Evolutionary conservation across 768 basidiomycete genomes (phyloP).

Genomic region (Suillus clintonianus): DNA sequence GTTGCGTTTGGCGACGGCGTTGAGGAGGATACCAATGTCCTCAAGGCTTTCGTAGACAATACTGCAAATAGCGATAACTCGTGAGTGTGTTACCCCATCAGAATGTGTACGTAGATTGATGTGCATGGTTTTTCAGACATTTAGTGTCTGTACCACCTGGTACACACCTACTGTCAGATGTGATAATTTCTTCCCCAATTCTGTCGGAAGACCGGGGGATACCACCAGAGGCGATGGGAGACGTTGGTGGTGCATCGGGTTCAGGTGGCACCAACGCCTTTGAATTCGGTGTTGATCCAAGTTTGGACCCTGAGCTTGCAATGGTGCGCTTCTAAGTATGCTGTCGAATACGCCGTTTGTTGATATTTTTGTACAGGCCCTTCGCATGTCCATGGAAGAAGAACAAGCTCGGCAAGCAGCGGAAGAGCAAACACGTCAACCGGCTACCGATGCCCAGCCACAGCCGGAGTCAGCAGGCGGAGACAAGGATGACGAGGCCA

Average conservation of each 20-base stretch:
- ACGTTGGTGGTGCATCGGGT: slow-evolving; percentile 47
- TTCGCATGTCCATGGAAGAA: slow-evolving; percentile 97
- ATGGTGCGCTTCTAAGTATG: slow-evolving; percentile 61
- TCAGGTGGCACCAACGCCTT: slow-evolving; percentile 58
- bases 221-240: slow-evolving; percentile 59
- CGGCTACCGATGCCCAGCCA: slow-evolving; percentile 23
- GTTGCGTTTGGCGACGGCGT: slow-evolving; percentile 90
- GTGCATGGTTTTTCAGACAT: slow-evolving; percentile 53
- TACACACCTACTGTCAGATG: slow-evolving; percentile 79
- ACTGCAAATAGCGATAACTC: slow-evolving; percentile 84
- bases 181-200: slow-evolving; percentile 77
- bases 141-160: slow-evolving; percentile 79
- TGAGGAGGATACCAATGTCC: slow-evolving; percentile 69
- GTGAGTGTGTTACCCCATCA: slow-evolving; percentile 45
- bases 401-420: slow-evolving; percentile 77
- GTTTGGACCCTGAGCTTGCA: slow-evolving; percentile 93
- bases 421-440: slow-evolving; percentile 38
- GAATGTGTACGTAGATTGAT: slow-evolving; percentile 1
- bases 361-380: slow-evolving; percentile 54
- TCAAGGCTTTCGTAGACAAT: slow-evolving; percentile 82
- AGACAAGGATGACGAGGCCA: slow-evolving; percentile 77
- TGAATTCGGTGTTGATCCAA: slow-evolving; percentile 93
- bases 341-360: slow-evolving; percentile 1
- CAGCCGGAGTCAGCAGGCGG: slow-evolving; percentile 40
- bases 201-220: slow-evolving; percentile 80